phyloP scores from a whole-genome alignment of 2,329 filamentous ascomycete genomes.

The Aspergillus quadrilineatus region DNA sequence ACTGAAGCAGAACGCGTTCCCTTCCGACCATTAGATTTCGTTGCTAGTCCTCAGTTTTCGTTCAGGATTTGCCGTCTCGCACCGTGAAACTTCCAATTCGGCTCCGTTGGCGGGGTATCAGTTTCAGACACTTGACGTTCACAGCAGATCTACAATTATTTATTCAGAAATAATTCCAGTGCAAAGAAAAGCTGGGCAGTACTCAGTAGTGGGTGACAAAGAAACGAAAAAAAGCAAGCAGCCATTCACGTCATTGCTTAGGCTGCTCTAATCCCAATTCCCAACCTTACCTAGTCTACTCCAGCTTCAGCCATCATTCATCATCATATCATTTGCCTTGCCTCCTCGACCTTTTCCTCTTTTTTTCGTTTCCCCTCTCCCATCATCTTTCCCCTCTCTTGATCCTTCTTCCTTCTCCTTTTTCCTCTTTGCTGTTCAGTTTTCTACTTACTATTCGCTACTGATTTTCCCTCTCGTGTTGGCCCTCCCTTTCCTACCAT shows the following conservation, averaged over 20 bases:
- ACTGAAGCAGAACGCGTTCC: neutral
- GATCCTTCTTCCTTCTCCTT: neutral
- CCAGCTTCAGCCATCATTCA: constrained; percentile 6
- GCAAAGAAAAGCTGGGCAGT: neutral
- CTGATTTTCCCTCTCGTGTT: constrained; percentile 9
- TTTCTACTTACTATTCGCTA: neutral
- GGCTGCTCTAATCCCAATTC: neutral
- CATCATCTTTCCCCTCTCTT: neutral
- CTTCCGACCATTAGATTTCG: constrained; percentile 4
- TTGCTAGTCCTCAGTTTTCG: neutral
- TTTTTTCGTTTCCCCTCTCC: neutral
- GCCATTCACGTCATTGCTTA: constrained; percentile 9
- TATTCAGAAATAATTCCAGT: neutral
- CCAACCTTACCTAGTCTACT: neutral
- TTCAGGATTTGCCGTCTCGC: neutral
- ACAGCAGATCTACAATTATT: neutral
- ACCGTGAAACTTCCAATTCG: neutral
- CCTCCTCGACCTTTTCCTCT: neutral
- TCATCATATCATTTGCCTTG: constrained; percentile 11
- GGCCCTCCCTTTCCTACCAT: constrained; percentile 39
- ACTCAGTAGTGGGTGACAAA: neutral
- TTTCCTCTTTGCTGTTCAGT: neutral
- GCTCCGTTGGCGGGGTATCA: constrained; percentile 11
- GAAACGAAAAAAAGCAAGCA: constrained; percentile 6
- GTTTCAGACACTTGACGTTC: neutral